Base-by-base conservation (phyloP, 352 stramenopile genomes). In the Elongisporangium undulatum region DNA sequence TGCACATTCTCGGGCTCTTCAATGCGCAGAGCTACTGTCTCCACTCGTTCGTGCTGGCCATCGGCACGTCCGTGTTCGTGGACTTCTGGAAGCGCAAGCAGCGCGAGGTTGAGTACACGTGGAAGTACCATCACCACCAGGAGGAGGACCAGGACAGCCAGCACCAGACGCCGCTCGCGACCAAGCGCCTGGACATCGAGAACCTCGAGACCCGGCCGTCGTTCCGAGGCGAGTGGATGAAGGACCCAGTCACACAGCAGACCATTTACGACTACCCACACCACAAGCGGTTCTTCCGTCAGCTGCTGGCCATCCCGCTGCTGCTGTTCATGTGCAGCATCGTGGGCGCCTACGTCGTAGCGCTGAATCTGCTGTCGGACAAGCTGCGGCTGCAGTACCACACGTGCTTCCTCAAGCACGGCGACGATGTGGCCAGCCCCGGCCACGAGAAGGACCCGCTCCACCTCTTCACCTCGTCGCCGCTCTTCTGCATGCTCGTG, bases 211-310 rank as follows among this genome's bases (percentile, higher is more conserved):
- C 72, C 16, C 71, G 79, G 3, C 29, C 70, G 13, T 62, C 75
- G 23, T 89, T 89, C 58, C 63, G 58, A 22, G 79, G 76, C 22
- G 77, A 87, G 61, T 86, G 79, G 69, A 78, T 85, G 63, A 66
- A 51, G 10, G 77, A 89, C 53, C 60, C 66, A 0, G 74, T 89
- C 12, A 78, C 75, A 13, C 55, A 65, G 7, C 58, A 71, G n/a
- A 51, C 48, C 12, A 67, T 83, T 10, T 87, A 83, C 48, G 75
- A 84, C 65, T 86, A 81, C 38, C 79, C 79, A 0, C 71, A 82
- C 39, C 68, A 79, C 65, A 89, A 89, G 66, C 73, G 75, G 7
- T 53, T 82, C 34, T 58, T 68, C 8, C 71, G 78, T 3, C 78
- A 88, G 56, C 61, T 85, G 20, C 55, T 88, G 16, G 78, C 73